Evolutionary conservation across 768 basidiomycete species (phyloP), one percentile per base, ranked within the genome.

Genomic region (Boletus tomentosulus): DNA sequence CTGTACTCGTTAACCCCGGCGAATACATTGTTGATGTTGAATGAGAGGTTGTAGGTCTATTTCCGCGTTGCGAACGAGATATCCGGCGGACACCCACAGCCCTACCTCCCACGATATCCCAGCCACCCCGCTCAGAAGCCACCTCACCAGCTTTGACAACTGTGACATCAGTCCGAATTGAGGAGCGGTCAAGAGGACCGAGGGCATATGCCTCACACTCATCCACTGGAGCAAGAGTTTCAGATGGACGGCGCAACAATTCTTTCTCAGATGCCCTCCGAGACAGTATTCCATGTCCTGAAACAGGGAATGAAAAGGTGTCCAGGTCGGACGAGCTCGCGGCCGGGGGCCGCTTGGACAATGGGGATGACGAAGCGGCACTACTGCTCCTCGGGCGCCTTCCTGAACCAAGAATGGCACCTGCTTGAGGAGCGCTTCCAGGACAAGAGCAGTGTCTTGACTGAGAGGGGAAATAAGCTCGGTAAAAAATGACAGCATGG

Each of bases 231-330:
- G 80, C 75, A 66, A 73, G 50, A 9, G 56, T 57, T 80, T 72
- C 84, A 8, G 74, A 72, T 11, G 75, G 73, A 47, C 83, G 79
- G 25, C 83, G 76, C 4, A 73, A 66, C 6, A 67, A 61, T 35
- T 85, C 83, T 66, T 86, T 88, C 63, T 90, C 89, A 3, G 86
- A 87, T 22, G 78, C 76, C 47, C 89, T 77, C 44, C 89, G 79
- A 25, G 87, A 84, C 65, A 91, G 82, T 37, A 86, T 78, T 19
- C 87, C 92, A 62, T 90, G 90, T 3, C 78, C 89, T 6, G 87
- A 92, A 24, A 93, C 79, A 11, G 91, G 91, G 65, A 91, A 93
- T 9, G 80, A 73, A 6, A 79, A 71, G 0, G 75, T 65, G 50
- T 85, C 82, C 22, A 54, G 27, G 22, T 69, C 63, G 25, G 67